Evolutionary conservation across 2,329 filamentous ascomycete genomes (phyloP).

Genomic region (Penicillium rolfsii): DNA sequence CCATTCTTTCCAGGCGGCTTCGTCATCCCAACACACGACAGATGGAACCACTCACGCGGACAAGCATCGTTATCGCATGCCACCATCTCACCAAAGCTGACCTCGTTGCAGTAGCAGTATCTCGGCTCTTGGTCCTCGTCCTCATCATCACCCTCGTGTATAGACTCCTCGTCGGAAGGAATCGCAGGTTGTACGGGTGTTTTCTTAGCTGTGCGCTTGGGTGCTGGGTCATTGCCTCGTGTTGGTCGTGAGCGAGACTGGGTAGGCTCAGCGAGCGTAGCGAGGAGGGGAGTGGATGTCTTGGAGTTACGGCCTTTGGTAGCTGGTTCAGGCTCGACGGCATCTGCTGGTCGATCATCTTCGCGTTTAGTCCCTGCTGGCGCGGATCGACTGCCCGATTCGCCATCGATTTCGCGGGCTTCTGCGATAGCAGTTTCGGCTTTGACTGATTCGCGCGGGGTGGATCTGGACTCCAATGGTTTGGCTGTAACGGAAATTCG

Average conservation of each 20-base stretch:
- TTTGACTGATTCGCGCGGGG: constrained; percentile 53
- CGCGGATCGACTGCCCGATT: constrained; percentile 23
- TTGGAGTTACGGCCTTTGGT: constrained; percentile 46
- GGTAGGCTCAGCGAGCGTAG: constrained; percentile 41
- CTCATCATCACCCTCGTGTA: constrained; percentile 60
- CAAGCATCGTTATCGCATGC: constrained; percentile 76
- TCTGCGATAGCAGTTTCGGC: constrained; percentile 42
- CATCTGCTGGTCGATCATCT: constrained; percentile 40
- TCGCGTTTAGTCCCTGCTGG: constrained; percentile 40
- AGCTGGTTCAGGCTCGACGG: constrained; percentile 38
- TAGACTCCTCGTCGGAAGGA: constrained; percentile 47
- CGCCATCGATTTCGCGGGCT: constrained; percentile 34
- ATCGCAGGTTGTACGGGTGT: constrained; percentile 33
- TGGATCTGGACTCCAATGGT: constrained; percentile 55
- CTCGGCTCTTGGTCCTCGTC: constrained; percentile 70
- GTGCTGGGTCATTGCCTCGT: constrained; percentile 37
- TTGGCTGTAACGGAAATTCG: constrained; percentile 33
- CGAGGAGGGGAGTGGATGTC: constrained; percentile 45
- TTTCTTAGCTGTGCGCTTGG: constrained; percentile 45
- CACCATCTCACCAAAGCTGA: constrained; percentile 84
- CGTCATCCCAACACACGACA: constrained; percentile 78
- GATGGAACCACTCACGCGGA: constrained; percentile 79
- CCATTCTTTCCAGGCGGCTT: constrained; percentile 76
- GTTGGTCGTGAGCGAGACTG: constrained; percentile 41
- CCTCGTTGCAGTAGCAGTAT: constrained; percentile 79